These are phyloP conservation scores for Ophiostoma australiae DNA, from an alignment of 2,329 filamentous ascomycete species.

Conservation along the genomic window DNA sequence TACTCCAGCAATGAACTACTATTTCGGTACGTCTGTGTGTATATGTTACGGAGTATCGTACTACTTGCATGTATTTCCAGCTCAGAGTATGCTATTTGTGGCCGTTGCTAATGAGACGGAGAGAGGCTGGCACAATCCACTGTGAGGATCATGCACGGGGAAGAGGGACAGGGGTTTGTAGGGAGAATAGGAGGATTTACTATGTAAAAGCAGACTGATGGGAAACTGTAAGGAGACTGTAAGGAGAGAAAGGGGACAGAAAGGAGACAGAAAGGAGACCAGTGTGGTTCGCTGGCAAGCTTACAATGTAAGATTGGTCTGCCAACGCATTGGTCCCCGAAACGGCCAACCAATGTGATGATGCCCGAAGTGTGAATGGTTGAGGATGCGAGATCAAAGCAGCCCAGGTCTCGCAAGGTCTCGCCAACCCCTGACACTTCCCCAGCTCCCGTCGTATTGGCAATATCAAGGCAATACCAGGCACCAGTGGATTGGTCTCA, in stretches of 20 bases:
- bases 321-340: not conserved
- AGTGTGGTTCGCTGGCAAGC: not conserved
- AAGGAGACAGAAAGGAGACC: not conserved
- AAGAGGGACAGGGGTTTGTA: not conserved
- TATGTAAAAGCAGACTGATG: no score
- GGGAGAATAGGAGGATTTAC: no score
- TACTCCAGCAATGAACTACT: not conserved
- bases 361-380: not conserved
- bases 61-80: not conserved
- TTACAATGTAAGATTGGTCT: not conserved
- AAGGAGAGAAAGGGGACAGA: not conserved
- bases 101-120: slow-evolving; percentile 15
- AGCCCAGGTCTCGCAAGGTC: not conserved
- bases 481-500: not conserved
- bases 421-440: not conserved
- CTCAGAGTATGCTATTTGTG: not conserved
- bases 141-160: slow-evolving; percentile 3
- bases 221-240: no score
- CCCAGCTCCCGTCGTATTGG: slow-evolving; percentile 5
- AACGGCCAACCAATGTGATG: slow-evolving; percentile 5
- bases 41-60: no score
- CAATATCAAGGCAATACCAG: not conserved
- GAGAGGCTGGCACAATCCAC: not conserved
- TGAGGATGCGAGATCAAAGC: not conserved
- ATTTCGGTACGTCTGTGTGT: not conserved